These are phyloP conservation scores for Aspergillus ustus DNA, from an alignment of 2,329 filamentous ascomycete species.

Conservation along the genomic window DNA sequence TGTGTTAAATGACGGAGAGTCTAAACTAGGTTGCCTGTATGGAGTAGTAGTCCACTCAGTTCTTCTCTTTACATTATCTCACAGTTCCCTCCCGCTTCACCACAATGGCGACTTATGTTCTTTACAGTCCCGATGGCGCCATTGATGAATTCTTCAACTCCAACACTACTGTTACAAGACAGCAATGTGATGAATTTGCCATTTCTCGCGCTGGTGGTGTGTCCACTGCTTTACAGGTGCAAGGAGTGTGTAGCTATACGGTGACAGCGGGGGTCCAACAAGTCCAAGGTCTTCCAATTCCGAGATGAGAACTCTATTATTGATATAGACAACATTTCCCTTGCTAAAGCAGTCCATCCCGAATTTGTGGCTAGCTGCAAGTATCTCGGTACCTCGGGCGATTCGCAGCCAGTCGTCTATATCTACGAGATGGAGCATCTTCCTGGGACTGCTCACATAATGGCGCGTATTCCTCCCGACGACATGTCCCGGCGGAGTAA, in stretches of 20 bases:
- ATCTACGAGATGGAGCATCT: conserved; percentile 26
- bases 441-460: conserved; percentile 22
- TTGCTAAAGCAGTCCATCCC: conserved; percentile 15
- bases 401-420: conserved; percentile 20
- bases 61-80: too few species aligned
- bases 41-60: too few species aligned
- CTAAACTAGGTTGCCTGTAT: too few species aligned
- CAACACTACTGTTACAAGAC: conserved; percentile 13
- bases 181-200: conserved; percentile 21
- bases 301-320: conserved; percentile 13
- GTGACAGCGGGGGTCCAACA: conserved; percentile 4
- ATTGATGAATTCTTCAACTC: conserved; percentile 22
- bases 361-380: conserved; percentile 16
- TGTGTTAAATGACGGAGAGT: not conserved
- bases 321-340: conserved; percentile 3
- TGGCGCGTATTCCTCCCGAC: conserved; percentile 17
- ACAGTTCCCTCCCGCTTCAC: not conserved
- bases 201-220: conserved; percentile 17
- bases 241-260: conserved; percentile 23
- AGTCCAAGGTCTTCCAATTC: conserved; percentile 16
- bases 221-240: too few species aligned
- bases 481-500: conserved; percentile 17
- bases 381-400: conserved; percentile 21
- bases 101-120: not conserved
- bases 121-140: conserved; percentile 11